Evolutionary conservation across 192 early-diverging fungal genomes (phyloP).

Genomic region (Kappamyces sp.): DNA sequence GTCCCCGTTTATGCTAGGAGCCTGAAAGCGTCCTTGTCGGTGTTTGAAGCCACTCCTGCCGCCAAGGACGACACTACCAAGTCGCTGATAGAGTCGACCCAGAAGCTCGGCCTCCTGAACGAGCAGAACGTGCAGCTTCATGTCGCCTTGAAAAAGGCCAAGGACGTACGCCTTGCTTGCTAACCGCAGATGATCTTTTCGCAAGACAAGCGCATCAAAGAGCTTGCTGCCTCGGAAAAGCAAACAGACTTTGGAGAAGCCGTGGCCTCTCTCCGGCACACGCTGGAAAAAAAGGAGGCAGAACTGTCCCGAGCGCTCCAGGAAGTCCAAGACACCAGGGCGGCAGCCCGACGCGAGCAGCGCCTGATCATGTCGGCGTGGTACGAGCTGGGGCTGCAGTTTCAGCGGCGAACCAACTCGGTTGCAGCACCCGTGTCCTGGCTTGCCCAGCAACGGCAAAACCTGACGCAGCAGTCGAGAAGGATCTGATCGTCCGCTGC

Average conservation of each 20-base stretch:
- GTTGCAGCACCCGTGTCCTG: slow-evolving; percentile 50
- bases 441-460: slow-evolving; percentile 65
- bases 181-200: slow-evolving; percentile 29
- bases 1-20: slow-evolving; percentile 8
- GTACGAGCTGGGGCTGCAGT: slow-evolving; percentile 48
- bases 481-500: no score
- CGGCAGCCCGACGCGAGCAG: slow-evolving; percentile 70
- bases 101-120: slow-evolving; percentile 34
- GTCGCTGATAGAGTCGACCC: slow-evolving; percentile 34
- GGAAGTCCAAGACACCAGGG: slow-evolving; percentile 65
- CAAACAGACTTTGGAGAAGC: slow-evolving; percentile 43
- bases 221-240: slow-evolving; percentile 4
- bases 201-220: slow-evolving; percentile 43
- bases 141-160: slow-evolving; percentile 39
- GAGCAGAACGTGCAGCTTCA: slow-evolving; percentile 41
- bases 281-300: slow-evolving; percentile 26
- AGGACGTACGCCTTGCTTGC: slow-evolving; percentile 30
- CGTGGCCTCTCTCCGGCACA: slow-evolving; percentile 27
- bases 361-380: slow-evolving; percentile 77
- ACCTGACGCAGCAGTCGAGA: neutral
- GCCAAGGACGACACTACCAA: slow-evolving; percentile 38
- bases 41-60: slow-evolving; percentile 33
- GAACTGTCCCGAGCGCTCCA: slow-evolving; percentile 39
- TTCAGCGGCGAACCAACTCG: slow-evolving; percentile 7
- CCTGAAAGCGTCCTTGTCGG: slow-evolving; percentile 32